Percentiles rank a stretch among this genome's conserved stretches.
phyloP scores from a whole-genome alignment of 768 basidiomycete species.

The Strobilomyces confusus region DNA sequence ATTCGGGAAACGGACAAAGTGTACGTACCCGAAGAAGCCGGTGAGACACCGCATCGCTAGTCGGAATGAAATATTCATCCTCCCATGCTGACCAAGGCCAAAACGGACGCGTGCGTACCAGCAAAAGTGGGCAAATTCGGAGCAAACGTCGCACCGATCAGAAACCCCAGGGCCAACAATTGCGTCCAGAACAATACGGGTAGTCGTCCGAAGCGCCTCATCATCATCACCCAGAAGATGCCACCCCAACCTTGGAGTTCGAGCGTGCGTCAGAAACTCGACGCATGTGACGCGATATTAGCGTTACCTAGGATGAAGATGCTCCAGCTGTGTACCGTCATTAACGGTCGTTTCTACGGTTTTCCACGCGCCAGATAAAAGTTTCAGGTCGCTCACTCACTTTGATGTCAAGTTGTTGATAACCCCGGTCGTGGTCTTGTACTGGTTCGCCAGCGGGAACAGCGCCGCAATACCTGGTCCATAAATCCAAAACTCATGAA shows the following conservation, averaged over 20 bases:
- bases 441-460: conserved; percentile 44
- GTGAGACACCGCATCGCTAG: conserved; percentile 32
- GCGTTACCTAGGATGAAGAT: conserved; percentile 42
- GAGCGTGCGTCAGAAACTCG: conserved; percentile 3
- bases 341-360: neutral
- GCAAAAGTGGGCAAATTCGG: conserved; percentile 46
- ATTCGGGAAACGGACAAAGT: neutral
- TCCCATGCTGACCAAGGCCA: neutral
- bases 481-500: neutral
- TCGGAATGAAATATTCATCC: neutral
- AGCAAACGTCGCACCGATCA: conserved; percentile 49
- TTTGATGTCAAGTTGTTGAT: conserved; percentile 52
- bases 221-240: conserved; percentile 27
- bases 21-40: conserved; percentile 28
- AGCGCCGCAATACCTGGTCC: conserved; percentile 45
- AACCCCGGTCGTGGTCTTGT: conserved; percentile 41
- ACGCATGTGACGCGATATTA: neutral
- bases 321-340: conserved; percentile 35
- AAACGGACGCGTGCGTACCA: conserved; percentile 24
- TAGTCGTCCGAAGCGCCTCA: conserved; percentile 28
- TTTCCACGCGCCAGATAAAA: neutral
- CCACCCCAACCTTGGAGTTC: conserved; percentile 27
- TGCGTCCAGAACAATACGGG: conserved; percentile 32
- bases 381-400: conserved; percentile 16
- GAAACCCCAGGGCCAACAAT: conserved; percentile 42